Percentiles rank a stretch among this genome's conserved stretches.
These are phyloP conservation scores for Rhizophagus sp. DNA, from an alignment of 192 early-diverging fungal genomes.

Conservation along the genomic window DNA sequence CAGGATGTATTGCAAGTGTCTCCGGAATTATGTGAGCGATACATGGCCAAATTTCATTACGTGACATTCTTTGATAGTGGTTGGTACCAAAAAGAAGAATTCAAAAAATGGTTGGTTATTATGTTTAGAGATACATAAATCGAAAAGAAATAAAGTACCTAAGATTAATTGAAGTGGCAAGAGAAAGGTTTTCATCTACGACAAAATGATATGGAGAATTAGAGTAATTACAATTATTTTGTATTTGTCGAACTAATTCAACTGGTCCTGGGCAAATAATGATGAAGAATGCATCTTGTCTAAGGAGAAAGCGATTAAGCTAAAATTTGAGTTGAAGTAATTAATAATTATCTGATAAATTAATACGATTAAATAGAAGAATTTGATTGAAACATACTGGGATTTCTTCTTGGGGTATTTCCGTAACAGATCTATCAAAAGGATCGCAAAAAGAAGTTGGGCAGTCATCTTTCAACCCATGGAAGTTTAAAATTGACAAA, in stretches of 20 bases:
- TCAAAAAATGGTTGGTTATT: background rate
- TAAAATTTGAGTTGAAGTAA: background rate
- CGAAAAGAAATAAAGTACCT: background rate
- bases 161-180: background rate
- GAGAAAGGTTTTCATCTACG: conserved; percentile 18
- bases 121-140: background rate
- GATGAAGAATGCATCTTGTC: conserved; percentile 10
- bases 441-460: background rate
- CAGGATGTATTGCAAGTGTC: background rate
- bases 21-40: conserved; percentile 1
- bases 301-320: conserved; percentile 13
- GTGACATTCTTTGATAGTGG: conserved; percentile 17
- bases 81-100: background rate
- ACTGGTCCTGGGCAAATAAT: conserved; percentile 13
- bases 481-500: background rate
- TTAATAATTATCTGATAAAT: background rate
- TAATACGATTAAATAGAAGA: background rate
- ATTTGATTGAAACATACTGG: background rate
- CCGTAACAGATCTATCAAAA: background rate
- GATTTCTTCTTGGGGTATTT: background rate
- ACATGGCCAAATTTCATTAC: conserved; percentile 8
- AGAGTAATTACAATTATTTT: background rate
- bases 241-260: background rate
- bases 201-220: conserved; percentile 18
- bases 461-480: conserved; percentile 4